These are phyloP conservation scores for Chaetomiaceae sp. DNA, from an alignment of 2,329 filamentous ascomycete genomes.

Conservation along the genomic window DNA sequence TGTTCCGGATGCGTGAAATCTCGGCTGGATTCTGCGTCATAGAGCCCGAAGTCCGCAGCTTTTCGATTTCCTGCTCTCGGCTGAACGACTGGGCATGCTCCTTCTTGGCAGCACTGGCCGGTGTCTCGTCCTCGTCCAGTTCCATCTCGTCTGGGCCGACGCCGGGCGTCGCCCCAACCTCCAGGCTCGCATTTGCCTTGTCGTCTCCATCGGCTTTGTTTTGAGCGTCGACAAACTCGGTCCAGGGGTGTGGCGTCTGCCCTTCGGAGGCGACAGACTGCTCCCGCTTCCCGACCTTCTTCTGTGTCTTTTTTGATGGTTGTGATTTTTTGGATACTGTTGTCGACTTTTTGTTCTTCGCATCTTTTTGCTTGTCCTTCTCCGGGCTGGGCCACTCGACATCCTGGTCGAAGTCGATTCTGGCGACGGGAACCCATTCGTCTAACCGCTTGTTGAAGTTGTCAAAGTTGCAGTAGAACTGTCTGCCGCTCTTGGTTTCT, in stretches of 20 bases:
- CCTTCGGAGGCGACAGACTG: slow-evolving; percentile 52
- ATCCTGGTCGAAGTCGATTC: slow-evolving; percentile 83
- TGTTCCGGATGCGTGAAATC: slow-evolving; percentile 90
- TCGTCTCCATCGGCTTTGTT: slow-evolving; percentile 42
- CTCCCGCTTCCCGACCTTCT: slow-evolving; percentile 52
- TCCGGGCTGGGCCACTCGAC: slow-evolving; percentile 96
- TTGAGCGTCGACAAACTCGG: slow-evolving; percentile 49
- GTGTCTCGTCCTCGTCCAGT: slow-evolving; percentile 47
- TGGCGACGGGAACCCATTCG: slow-evolving; percentile 82
- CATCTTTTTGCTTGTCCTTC: slow-evolving; percentile 71
- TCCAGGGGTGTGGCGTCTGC: slow-evolving; percentile 51
- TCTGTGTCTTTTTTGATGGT: slow-evolving; percentile 55
- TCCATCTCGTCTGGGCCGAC: slow-evolving; percentile 50
- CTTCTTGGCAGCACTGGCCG: slow-evolving; percentile 36
- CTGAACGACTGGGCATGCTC: slow-evolving; percentile 55
- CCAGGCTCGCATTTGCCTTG: slow-evolving; percentile 41
- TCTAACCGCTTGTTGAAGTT: slow-evolving; percentile 86
- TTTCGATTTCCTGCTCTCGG: slow-evolving; percentile 91
- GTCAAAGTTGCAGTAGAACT: slow-evolving; percentile 96
- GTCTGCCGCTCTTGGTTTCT: slow-evolving; percentile 79
- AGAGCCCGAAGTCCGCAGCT: slow-evolving; percentile 85
- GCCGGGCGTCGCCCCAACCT: slow-evolving; percentile 43
- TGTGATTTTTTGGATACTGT: slow-evolving; percentile 52
- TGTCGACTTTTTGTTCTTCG: slow-evolving; percentile 64
- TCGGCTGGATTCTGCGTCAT: slow-evolving; percentile 99